These are phyloP conservation scores for Candida glucosophila DNA, from an alignment of 1,139 yeast species.

Conservation along the genomic window DNA sequence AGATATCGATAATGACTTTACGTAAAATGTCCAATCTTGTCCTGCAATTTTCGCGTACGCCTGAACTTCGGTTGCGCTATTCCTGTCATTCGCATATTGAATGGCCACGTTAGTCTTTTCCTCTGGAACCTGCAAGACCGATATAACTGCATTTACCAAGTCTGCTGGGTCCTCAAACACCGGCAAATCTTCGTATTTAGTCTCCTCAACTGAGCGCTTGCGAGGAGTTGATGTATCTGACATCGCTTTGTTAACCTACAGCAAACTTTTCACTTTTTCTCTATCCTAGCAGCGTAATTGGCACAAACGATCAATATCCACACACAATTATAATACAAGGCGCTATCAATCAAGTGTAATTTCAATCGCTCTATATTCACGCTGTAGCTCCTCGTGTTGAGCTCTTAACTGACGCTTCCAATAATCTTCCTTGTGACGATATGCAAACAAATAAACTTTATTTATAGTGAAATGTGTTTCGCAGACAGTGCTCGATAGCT, in stretches of 20 bases:
- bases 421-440: no score
- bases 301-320: no score
- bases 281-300: slow-evolving; percentile 1
- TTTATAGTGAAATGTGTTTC: no score
- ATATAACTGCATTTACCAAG: slow-evolving; percentile 44
- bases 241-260: slow-evolving; percentile 9
- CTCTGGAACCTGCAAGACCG: slow-evolving; percentile 39
- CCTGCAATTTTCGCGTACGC: slow-evolving; percentile 97
- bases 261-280: slow-evolving; percentile 2
- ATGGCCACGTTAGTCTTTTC: slow-evolving; percentile 43
- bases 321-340: no score
- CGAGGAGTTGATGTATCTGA: slow-evolving; percentile 21
- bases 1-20: slow-evolving; percentile 65
- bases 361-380: no score
- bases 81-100: slow-evolving; percentile 55
- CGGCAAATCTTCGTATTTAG: slow-evolving; percentile 17
- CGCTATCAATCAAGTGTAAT: no score
- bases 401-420: no score
- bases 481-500: no score
- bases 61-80: slow-evolving; percentile 77
- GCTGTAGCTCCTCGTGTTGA: no score
- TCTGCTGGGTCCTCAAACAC: slow-evolving; percentile 44
- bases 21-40: slow-evolving; percentile 88
- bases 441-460: no score
- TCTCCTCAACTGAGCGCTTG: slow-evolving; percentile 19